Evolutionary conservation across 202 grass and related monocot species (phyloP).

Genomic region (Miscanthus sacchariflorus): DNA sequence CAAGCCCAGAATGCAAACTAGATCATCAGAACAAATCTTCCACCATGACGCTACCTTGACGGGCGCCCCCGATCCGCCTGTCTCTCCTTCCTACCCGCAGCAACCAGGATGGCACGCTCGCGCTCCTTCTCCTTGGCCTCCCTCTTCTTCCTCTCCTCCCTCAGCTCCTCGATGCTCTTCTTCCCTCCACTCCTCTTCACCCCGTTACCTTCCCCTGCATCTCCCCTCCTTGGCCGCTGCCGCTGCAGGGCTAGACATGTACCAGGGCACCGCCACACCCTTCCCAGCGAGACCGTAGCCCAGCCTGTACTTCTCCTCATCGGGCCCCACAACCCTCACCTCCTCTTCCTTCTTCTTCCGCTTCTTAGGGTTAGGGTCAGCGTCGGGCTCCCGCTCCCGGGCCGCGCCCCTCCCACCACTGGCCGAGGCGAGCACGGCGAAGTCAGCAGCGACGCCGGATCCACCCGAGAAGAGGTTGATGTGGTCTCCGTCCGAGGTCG

Average conservation of each 20-base stretch:
- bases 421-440: constrained; percentile 64
- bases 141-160: constrained; percentile 78
- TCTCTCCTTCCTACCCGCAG: constrained; percentile 52
- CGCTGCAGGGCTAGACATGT: constrained; percentile 51
- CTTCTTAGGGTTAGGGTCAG: constrained; percentile 69
- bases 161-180: constrained; percentile 79
- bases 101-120: constrained; percentile 49
- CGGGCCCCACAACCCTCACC: constrained; percentile 63
- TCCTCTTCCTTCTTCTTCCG: constrained; percentile 76
- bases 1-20: background rate
- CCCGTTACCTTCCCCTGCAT: constrained; percentile 40
- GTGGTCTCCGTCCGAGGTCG: constrained; percentile 55
- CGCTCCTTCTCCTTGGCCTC: constrained; percentile 90
- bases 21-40: constrained; percentile 4
- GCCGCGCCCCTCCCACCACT: constrained; percentile 56
- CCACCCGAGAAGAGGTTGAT: constrained; percentile 78
- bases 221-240: constrained; percentile 40
- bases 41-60: constrained; percentile 38
- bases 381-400: constrained; percentile 46
- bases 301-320: constrained; percentile 94
- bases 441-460: constrained; percentile 49
- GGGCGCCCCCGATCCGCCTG: constrained; percentile 12
- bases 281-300: constrained; percentile 89
- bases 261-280: constrained; percentile 90
- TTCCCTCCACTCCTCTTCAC: constrained; percentile 78